Percentiles rank a stretch among this genome's conserved stretches.
Conservation (phyloP, 2,329 filamentous ascomycete genomes). For the Colletotrichum australisinense region DNA sequence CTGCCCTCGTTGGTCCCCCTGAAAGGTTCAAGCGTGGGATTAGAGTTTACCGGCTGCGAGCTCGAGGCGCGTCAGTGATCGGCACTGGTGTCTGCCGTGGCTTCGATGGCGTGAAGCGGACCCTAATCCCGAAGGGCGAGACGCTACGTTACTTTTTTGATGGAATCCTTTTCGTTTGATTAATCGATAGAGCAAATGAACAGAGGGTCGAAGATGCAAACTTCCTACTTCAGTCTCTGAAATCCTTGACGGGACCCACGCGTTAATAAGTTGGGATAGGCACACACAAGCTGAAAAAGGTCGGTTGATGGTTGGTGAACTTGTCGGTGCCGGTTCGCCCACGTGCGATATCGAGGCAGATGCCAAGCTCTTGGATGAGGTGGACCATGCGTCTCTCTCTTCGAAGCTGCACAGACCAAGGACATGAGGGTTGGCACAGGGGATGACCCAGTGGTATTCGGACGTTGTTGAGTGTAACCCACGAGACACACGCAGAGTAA, state of each 20-base stretch:
- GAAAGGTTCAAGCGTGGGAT: conserved; percentile 27
- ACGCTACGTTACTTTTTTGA: conserved; percentile 6
- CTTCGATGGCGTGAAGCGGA: conserved; percentile 24
- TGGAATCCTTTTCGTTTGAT: neutral
- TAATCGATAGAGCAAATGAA: neutral
- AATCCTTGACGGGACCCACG: neutral
- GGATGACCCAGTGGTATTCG: neutral
- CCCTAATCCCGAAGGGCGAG: neutral
- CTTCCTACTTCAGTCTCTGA: neutral
- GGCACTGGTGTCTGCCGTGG: conserved; percentile 6
- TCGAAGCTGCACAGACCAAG: conserved; percentile 3
- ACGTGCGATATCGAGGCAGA: neutral
- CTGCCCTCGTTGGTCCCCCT: neutral
- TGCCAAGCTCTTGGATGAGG: neutral
- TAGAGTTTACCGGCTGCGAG: conserved; percentile 31
- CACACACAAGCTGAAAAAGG: neutral
- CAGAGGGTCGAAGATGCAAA: neutral
- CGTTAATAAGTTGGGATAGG: neutral
- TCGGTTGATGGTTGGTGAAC: neutral
- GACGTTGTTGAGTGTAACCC: neutral
- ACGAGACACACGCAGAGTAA: neutral
- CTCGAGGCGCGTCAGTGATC: conserved; percentile 22
- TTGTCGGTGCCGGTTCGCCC: neutral
- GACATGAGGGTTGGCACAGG: neutral
- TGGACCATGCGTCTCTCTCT: neutral